Conservation (phyloP, 1,139 yeast genomes). For the Protomyces arabidopsidicola region DNA sequence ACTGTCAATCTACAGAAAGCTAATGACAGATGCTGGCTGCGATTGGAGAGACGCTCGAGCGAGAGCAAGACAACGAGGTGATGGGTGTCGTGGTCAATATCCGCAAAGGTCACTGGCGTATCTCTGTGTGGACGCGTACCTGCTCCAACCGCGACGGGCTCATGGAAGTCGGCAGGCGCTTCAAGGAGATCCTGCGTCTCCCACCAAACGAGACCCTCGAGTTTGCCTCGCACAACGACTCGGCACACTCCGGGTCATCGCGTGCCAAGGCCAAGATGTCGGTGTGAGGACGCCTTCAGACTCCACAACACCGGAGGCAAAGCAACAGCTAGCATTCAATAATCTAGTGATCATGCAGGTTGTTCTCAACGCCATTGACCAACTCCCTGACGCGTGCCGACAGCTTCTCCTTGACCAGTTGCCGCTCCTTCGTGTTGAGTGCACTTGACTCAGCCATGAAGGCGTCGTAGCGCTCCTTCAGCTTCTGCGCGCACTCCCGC, state of each 20-base stretch:
- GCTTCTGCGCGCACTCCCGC: conserved; percentile 8
- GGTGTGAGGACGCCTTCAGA: background rate
- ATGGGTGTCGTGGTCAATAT: conserved; percentile 91
- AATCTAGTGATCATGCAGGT: conserved; percentile 15
- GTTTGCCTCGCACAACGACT: conserved; percentile 57
- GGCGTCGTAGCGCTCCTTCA: conserved; percentile 10
- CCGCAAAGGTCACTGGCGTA: conserved; percentile 75
- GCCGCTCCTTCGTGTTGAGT: conserved; percentile 14
- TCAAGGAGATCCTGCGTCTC: conserved; percentile 72
- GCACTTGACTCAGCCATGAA: conserved; percentile 3
- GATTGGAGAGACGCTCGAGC: conserved; percentile 90
- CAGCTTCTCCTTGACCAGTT: conserved; percentile 23
- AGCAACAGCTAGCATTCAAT: background rate
- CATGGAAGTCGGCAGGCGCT: conserved; percentile 57
- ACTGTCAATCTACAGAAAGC: conserved; percentile 49
- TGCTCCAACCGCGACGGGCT: conserved; percentile 55
- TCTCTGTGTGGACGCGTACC: conserved; percentile 91
- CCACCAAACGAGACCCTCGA: conserved; percentile 67
- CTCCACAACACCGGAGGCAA: background rate
- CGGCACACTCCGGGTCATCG: conserved; percentile 34
- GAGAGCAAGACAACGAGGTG: conserved; percentile 56
- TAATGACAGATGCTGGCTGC: conserved; percentile 60
- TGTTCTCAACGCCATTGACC: conserved; percentile 24
- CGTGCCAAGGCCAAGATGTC: conserved; percentile 33
- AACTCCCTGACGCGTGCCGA: conserved; percentile 13